Conservation (phyloP, 2,329 filamentous ascomycete species). For the Simplicillium aogashimaense region DNA sequence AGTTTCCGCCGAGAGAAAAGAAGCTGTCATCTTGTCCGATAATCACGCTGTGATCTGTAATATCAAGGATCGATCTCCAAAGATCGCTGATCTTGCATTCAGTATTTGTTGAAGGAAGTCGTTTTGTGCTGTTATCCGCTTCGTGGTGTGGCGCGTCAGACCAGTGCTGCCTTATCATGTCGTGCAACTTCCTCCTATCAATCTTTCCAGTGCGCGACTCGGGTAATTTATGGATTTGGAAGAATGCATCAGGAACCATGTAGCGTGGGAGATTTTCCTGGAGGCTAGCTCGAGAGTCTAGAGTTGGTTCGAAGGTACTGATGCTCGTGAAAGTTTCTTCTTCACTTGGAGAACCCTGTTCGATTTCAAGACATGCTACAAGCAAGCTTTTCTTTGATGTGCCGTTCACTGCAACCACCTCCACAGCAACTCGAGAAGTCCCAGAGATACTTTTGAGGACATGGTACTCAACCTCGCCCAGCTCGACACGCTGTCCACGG, state of each 20-base stretch:
- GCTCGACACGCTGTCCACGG: slow-evolving; percentile 39
- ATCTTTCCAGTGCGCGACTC: neutral
- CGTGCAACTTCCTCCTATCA: neutral
- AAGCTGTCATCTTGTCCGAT: neutral
- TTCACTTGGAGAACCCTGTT: neutral
- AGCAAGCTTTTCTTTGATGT: no score
- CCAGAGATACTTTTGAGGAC: neutral
- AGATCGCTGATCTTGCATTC: neutral
- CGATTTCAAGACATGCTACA: neutral
- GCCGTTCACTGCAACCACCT: slow-evolving; percentile 1
- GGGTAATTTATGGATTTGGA: neutral
- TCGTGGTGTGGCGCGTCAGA: no score
- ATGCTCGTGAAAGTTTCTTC: neutral
- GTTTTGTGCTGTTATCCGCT: neutral
- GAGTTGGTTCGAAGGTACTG: no score
- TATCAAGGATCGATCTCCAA: slow-evolving; percentile 2
- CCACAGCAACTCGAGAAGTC: neutral
- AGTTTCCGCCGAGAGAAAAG: slow-evolving; percentile 2
- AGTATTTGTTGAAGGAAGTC: neutral
- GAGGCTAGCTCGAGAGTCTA: neutral
- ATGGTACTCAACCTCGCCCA: slow-evolving; percentile 9
- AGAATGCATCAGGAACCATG: slow-evolving; percentile 2
- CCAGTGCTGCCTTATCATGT: neutral
- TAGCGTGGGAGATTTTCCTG: neutral
- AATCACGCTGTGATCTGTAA: neutral